Percentiles rank a stretch among this genome's conserved stretches.
These are phyloP conservation scores for Crithidia fasciculata DNA, from an alignment of 208 protist species.

Conservation along the genomic window DNA sequence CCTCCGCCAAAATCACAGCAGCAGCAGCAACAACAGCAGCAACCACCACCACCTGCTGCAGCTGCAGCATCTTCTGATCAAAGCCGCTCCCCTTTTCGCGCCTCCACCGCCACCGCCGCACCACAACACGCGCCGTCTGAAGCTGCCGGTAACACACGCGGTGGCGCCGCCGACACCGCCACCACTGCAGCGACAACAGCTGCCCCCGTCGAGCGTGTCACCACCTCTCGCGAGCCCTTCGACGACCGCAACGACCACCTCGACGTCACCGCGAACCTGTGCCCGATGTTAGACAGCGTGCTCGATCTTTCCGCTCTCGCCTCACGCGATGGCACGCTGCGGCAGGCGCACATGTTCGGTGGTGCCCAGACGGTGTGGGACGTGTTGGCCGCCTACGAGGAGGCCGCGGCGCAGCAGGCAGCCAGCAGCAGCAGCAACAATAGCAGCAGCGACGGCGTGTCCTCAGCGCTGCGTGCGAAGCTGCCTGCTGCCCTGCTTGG, in stretches of 20 bases:
- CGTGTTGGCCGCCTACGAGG: constrained; percentile 53
- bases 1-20: too few relatives aligned
- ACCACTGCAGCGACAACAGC: background rate
- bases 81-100: too few relatives aligned
- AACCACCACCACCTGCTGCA: constrained; percentile 8
- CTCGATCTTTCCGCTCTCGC: constrained; percentile 66
- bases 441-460: constrained; percentile 10
- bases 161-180: background rate
- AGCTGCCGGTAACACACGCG: background rate
- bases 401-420: constrained; percentile 41
- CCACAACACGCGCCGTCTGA: too few relatives aligned
- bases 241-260: constrained; percentile 54
- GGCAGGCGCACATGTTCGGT: constrained; percentile 45
- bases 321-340: constrained; percentile 41
- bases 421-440: background rate
- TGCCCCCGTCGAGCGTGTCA: too few relatives aligned
- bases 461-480: constrained; percentile 11
- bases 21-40: constrained; percentile 9
- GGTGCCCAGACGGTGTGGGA: constrained; percentile 65
- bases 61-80: background rate
- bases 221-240: constrained; percentile 41
- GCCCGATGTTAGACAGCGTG: constrained; percentile 64
- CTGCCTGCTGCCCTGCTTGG: constrained; percentile 29
- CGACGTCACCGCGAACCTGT: constrained; percentile 80
- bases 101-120: too few relatives aligned